Evolutionary conservation across 768 basidiomycete species (phyloP).

Genomic region (Cyathus striatus): DNA sequence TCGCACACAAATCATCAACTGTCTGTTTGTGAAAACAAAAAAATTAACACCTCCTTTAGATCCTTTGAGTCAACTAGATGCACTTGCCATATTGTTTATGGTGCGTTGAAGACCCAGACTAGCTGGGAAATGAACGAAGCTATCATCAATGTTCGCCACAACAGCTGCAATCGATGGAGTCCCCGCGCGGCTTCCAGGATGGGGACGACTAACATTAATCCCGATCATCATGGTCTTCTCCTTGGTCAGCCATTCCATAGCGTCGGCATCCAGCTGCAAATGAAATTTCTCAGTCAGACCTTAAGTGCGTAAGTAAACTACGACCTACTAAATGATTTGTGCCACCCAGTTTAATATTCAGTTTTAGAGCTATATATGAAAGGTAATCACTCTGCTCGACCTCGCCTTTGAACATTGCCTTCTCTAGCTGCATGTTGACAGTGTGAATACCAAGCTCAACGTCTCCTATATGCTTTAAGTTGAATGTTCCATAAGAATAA

Average conservation of each 20-base stretch:
- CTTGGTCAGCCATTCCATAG: conserved; percentile 62
- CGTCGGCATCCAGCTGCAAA: conserved; percentile 41
- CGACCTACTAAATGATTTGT: conserved; percentile 57
- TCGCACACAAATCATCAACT: conserved; percentile 56
- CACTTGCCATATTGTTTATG: conserved; percentile 40
- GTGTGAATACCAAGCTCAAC: conserved; percentile 69
- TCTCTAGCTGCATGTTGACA: conserved; percentile 60
- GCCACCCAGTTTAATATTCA: conserved; percentile 81
- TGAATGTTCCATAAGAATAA: not conserved
- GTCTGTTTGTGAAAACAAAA: too few species aligned
- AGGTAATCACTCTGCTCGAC: conserved; percentile 72
- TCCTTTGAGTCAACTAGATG: too few species aligned
- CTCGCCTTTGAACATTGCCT: conserved; percentile 43
- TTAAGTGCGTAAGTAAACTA: not conserved
- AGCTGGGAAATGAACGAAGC: conserved; percentile 75
- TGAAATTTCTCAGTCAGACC: not conserved
- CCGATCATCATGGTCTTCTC: conserved; percentile 79
- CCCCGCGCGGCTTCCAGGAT: conserved; percentile 59
- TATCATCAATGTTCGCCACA: conserved; percentile 67
- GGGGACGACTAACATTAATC: conserved; percentile 80
- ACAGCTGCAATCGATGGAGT: conserved; percentile 83
- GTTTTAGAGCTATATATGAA: conserved; percentile 76
- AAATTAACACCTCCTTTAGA: too few species aligned
- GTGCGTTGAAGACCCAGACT: conserved; percentile 63
- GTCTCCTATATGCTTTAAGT: conserved; percentile 56